Conservation (phyloP, 192 early-diverging fungal genomes). For the Spinellus fusiger region DNA sequence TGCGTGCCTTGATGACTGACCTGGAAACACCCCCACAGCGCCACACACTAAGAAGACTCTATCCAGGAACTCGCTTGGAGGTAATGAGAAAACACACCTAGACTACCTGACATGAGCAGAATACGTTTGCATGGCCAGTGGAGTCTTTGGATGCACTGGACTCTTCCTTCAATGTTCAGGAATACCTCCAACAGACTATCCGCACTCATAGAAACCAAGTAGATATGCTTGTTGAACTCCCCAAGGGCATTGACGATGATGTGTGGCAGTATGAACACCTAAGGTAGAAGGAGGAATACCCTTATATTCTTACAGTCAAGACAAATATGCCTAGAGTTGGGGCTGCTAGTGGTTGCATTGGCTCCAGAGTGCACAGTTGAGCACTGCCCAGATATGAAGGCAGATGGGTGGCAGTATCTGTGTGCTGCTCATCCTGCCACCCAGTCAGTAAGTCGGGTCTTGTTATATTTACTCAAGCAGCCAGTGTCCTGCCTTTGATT, state of each 20-base stretch:
- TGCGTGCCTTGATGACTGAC: neutral
- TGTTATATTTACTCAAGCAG: neutral
- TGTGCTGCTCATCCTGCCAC: slow-evolving; percentile 86
- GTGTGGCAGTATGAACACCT: slow-evolving; percentile 91
- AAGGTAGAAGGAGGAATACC: slow-evolving; percentile 41
- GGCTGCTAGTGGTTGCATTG: slow-evolving; percentile 64
- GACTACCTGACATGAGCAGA: slow-evolving; percentile 15
- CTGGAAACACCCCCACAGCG: neutral
- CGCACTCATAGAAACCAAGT: slow-evolving; percentile 58
- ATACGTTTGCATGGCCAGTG: slow-evolving; percentile 41
- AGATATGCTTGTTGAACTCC: slow-evolving; percentile 54
- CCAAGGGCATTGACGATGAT: slow-evolving; percentile 50
- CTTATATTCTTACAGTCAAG: slow-evolving; percentile 33
- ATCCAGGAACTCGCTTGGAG: slow-evolving; percentile 22
- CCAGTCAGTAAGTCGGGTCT: slow-evolving; percentile 50
- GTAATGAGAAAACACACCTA: slow-evolving; percentile 7
- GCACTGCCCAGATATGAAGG: slow-evolving; percentile 89
- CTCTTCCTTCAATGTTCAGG: slow-evolving; percentile 66
- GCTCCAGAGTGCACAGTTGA: slow-evolving; percentile 69
- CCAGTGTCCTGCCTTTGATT: slow-evolving; percentile 87
- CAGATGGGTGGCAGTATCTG: slow-evolving; percentile 83
- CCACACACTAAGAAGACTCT: slow-evolving; percentile 18
- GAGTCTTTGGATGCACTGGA: slow-evolving; percentile 57
- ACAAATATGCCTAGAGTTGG: slow-evolving; percentile 82
- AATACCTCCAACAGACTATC: slow-evolving; percentile 74